Evolutionary conservation across 257 asterid genomes (phyloP).

Genomic region (Plantago major): DNA sequence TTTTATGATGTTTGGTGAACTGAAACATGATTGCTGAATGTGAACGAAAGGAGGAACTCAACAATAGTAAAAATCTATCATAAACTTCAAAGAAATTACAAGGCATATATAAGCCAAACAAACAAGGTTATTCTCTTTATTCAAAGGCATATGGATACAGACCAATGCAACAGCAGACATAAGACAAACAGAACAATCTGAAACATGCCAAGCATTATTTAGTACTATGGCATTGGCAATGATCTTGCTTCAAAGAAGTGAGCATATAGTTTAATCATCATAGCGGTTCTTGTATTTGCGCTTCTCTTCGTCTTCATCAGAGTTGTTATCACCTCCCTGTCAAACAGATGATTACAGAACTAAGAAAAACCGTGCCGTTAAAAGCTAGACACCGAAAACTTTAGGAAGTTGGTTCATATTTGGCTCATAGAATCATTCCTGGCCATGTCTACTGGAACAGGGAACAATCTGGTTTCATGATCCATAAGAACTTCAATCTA

Average conservation of each 20-base stretch:
- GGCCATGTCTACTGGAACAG: not conserved
- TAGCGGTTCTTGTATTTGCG: constrained; percentile 3
- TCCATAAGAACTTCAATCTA: not conserved
- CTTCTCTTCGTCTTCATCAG: constrained; percentile 6
- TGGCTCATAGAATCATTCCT: not conserved
- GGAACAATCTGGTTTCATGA: not conserved
- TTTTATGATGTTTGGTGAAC: too few relatives aligned
- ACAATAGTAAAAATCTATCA: not conserved
- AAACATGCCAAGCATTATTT: constrained; percentile 12
- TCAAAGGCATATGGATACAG: not conserved
- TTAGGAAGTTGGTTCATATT: too few relatives aligned
- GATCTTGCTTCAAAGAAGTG: not conserved
- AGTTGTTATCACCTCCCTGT: constrained; percentile 8
- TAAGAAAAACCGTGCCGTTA: not conserved
- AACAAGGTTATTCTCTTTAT: not conserved
- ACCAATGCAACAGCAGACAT: not conserved
- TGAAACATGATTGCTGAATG: too few relatives aligned
- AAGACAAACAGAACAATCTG: not conserved
- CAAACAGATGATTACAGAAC: not conserved
- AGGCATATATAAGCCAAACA: not conserved
- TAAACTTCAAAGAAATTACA: not conserved
- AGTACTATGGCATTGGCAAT: not conserved
- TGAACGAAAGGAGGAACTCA: too few relatives aligned
- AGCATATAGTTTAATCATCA: not conserved
- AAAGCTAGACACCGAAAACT: not conserved